Conservation (phyloP, 352 stramenopile genomes). For the Blastocystis sp. region DNA sequence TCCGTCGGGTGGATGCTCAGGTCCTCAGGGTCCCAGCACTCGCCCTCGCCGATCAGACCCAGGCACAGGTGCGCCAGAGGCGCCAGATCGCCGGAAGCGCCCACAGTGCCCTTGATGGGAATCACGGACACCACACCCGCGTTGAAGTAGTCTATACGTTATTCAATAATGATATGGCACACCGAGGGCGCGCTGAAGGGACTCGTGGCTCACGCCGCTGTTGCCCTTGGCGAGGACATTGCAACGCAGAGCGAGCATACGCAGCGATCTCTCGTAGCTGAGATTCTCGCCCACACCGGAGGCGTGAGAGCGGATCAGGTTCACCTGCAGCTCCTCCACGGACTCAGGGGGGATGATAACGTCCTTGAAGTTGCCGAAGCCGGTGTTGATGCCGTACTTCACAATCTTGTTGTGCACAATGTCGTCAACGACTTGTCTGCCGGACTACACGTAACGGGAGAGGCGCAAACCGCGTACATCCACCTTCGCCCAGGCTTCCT, state of each 20-base stretch:
- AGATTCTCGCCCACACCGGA: conserved; percentile 82
- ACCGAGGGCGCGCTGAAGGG: conserved; percentile 78
- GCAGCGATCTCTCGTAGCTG: conserved; percentile 81
- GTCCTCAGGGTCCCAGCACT: conserved; percentile 81
- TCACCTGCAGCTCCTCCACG: conserved; percentile 84
- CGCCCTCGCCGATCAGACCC: conserved; percentile 86
- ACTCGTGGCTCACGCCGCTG: conserved; percentile 83
- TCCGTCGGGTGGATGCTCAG: conserved; percentile 61
- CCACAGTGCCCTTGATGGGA: conserved; percentile 84
- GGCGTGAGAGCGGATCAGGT: conserved; percentile 78
- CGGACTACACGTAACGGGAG: background rate
- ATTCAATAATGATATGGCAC: background rate
- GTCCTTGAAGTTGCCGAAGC: conserved; percentile 88
- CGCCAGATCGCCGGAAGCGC: conserved; percentile 85
- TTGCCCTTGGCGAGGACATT: conserved; percentile 87
- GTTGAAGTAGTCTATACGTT: conserved; percentile 84
- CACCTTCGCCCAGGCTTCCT: conserved; percentile 83
- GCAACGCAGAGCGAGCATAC: conserved; percentile 86
- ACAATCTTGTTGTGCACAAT: conserved; percentile 84
- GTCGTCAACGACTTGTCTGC: conserved; percentile 84
- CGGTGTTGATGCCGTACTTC: conserved; percentile 89
- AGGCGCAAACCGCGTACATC: conserved; percentile 71
- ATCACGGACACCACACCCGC: conserved; percentile 84
- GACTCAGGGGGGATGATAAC: conserved; percentile 85
- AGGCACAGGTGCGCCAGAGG: conserved; percentile 85